phyloP scores from a whole-genome alignment of 371 early-diverging fungal species.

The Caulochytrium protostelioides region DNA sequence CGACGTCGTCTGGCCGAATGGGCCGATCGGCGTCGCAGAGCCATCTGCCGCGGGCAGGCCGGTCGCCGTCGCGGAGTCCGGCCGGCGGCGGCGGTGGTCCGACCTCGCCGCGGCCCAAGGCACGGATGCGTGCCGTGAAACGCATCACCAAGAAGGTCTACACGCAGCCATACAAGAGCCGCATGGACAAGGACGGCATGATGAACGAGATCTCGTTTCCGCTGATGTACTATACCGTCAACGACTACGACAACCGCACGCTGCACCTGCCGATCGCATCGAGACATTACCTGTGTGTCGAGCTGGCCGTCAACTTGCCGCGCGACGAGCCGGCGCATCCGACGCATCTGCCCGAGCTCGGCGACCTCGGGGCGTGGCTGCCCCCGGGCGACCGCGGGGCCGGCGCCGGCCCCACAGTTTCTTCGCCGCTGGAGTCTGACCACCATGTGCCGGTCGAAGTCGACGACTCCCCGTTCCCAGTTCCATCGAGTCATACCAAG shows the following conservation, averaged over 20 bases:
- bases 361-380: background rate
- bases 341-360: background rate
- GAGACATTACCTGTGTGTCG: constrained; percentile 57
- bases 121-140: constrained; percentile 28
- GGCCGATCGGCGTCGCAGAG: background rate
- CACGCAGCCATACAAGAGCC: constrained; percentile 54
- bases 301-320: constrained; percentile 36
- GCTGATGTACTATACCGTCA: constrained; percentile 55
- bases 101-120: background rate
- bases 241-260: constrained; percentile 47
- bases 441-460: constrained; percentile 11
- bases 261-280: constrained; percentile 47
- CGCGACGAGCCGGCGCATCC: constrained; percentile 4
- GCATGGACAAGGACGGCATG: constrained; percentile 56
- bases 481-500: constrained; percentile 25
- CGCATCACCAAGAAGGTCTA: constrained; percentile 51
- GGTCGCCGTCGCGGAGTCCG: background rate
- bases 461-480: constrained; percentile 20
- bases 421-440: constrained; percentile 7
- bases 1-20: no score
- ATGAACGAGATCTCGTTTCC: constrained; percentile 58
- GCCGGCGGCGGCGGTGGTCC: background rate
- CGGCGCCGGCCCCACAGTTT: background rate
- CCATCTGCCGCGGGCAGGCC: constrained; percentile 12
- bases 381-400: background rate